phyloP scores from a whole-genome alignment of 805 yeast genomes.

The Cyberlindnera japonica region DNA sequence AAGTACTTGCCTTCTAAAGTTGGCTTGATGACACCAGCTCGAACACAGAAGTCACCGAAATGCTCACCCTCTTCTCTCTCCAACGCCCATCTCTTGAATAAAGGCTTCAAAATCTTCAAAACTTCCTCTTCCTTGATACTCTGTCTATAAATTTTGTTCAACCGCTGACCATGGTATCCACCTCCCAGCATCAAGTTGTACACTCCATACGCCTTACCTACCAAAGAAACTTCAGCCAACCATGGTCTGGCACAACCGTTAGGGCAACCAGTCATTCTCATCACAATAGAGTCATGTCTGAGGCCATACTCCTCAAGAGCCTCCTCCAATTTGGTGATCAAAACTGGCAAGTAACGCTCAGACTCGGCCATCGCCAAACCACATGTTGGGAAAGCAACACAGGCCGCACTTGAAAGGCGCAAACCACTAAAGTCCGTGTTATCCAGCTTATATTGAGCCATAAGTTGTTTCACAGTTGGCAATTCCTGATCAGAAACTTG shows the following conservation, averaged over 20 bases:
- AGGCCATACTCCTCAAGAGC: slow-evolving; percentile 88
- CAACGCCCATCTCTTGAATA: slow-evolving; percentile 91
- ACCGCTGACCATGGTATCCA: slow-evolving; percentile 88
- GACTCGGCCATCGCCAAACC: slow-evolving; percentile 99
- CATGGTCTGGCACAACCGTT: slow-evolving; percentile 99
- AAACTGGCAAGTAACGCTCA: slow-evolving; percentile 80
- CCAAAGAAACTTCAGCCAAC: slow-evolving; percentile 93
- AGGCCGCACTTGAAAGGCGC: slow-evolving; percentile 88
- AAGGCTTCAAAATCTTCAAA: slow-evolving; percentile 67
- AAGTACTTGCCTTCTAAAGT: slow-evolving; percentile 88
- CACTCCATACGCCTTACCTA: slow-evolving; percentile 92
- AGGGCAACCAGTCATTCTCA: slow-evolving; percentile 99
- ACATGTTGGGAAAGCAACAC: slow-evolving; percentile 98
- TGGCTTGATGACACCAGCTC: slow-evolving; percentile 84
- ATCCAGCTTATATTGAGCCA: slow-evolving; percentile 76
- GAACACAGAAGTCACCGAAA: slow-evolving; percentile 88
- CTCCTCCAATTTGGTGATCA: slow-evolving; percentile 78
- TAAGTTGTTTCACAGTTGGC: slow-evolving; percentile 53
- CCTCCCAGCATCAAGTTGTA: slow-evolving; percentile 95
- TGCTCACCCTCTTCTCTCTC: slow-evolving; percentile 91
- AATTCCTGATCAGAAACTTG: slow-evolving; percentile 68
- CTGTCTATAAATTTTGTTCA: slow-evolving; percentile 84
- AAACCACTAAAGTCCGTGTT: slow-evolving; percentile 79
- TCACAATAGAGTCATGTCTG: slow-evolving; percentile 88
- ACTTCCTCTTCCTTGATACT: slow-evolving; percentile 91